These are phyloP conservation scores for Aspergillus indologenus DNA, from an alignment of 495 filamentous ascomycete species.

Conservation along the genomic window DNA sequence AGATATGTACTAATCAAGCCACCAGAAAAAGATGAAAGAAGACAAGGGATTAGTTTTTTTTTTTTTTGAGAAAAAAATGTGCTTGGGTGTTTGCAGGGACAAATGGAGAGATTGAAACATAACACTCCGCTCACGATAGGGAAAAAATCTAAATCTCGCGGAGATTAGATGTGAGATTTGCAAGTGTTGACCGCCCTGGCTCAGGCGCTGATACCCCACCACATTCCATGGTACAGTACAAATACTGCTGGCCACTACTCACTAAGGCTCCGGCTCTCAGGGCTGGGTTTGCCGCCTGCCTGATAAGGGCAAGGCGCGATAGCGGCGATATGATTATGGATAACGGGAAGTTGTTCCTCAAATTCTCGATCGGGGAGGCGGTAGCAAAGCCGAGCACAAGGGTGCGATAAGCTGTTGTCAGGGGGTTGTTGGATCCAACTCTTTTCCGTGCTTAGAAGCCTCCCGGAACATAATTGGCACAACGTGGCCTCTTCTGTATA, in stretches of 20 bases:
- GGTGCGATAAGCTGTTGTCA: no score
- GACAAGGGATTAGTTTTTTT: no score
- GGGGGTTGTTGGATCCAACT: not conserved
- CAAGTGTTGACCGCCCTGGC: not conserved
- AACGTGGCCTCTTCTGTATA: conserved; percentile 2
- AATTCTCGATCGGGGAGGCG: not conserved
- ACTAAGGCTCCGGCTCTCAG: no score
- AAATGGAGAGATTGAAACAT: not conserved
- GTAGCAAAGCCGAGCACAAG: not conserved
- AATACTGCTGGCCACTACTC: no score
- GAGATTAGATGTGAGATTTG: not conserved
- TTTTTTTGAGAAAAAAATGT: no score
- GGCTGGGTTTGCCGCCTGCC: no score
- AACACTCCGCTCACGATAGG: not conserved
- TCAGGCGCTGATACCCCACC: no score
- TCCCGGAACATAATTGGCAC: not conserved
- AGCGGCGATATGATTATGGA: no score
- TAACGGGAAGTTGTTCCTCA: no score
- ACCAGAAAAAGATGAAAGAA: no score
- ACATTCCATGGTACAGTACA: no score
- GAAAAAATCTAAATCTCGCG: not conserved
- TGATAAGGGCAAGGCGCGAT: no score
- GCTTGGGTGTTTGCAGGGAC: not conserved
- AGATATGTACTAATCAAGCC: not conserved
- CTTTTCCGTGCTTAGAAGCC: not conserved